A percentile compares a stretch with the other conserved stretches of the same genome.
These are phyloP conservation scores for Cucurbitaria berberidis DNA, from an alignment of 2,329 filamentous ascomycete genomes.

Conservation along the genomic window DNA sequence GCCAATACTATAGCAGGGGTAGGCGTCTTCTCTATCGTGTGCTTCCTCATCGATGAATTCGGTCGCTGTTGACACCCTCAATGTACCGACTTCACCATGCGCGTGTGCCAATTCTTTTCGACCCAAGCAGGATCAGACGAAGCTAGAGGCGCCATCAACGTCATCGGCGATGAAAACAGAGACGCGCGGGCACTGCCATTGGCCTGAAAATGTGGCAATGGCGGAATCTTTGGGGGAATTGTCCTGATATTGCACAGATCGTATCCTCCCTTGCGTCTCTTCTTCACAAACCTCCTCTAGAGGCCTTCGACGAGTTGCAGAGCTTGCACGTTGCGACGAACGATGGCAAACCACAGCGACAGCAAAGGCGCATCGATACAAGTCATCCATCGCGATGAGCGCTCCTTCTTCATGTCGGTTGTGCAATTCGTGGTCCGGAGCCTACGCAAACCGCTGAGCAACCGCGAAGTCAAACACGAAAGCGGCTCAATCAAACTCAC, in stretches of 20 bases:
- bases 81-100: neutral
- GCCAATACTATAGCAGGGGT: neutral
- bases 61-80: neutral
- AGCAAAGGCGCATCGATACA: slow-evolving; percentile 28
- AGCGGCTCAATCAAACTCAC: slow-evolving; percentile 51
- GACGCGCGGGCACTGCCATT: neutral
- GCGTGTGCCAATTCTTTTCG: neutral
- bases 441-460: slow-evolving; percentile 46
- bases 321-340: neutral
- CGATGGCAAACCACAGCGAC: neutral
- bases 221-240: neutral
- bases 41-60: neutral
- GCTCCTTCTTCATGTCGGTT: slow-evolving; percentile 47
- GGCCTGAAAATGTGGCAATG: neutral
- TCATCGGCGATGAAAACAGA: neutral
- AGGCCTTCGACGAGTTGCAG: neutral
- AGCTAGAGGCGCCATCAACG: neutral
- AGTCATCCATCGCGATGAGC: slow-evolving; percentile 47
- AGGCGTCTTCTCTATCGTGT: neutral
- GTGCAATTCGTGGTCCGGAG: slow-evolving; percentile 49
- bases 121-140: neutral
- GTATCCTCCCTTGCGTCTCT: neutral
- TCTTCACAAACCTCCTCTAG: too few species aligned
- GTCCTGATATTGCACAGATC: neutral
- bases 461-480: slow-evolving; percentile 39